Percentiles rank a stretch among this genome's conserved stretches.
phyloP scores from a whole-genome alignment of 129 eudicot genomes.

The Chrysanthemum seticuspe region DNA sequence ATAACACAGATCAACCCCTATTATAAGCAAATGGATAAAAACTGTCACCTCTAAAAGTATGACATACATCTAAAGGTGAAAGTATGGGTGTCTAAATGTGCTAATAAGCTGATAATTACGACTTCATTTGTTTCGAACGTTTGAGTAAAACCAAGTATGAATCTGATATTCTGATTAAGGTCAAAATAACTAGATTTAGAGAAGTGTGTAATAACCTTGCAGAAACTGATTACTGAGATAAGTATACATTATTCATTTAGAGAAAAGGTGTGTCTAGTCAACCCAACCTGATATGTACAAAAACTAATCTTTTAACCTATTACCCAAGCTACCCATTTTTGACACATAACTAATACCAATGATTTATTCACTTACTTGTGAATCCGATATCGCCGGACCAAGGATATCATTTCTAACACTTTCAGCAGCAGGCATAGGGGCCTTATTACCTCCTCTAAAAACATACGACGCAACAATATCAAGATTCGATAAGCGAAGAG shows the following conservation, averaged over 20 bases:
- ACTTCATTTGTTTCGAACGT: too few species aligned
- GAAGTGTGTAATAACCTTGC: too few species aligned
- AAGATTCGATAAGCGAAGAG: slow-evolving; percentile 75
- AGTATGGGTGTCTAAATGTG: too few species aligned
- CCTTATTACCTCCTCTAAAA: slow-evolving; percentile 58
- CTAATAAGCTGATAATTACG: too few species aligned
- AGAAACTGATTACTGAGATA: too few species aligned
- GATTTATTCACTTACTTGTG: slow-evolving; percentile 48
- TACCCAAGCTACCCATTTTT: neutral
- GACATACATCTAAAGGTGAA: too few species aligned
- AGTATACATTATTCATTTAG: neutral
- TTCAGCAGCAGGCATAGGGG: slow-evolving; percentile 63
- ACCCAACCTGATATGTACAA: neutral
- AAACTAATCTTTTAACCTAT: neutral
- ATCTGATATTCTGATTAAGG: too few species aligned
- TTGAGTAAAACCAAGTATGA: too few species aligned
- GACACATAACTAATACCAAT: neutral
- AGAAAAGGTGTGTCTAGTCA: neutral
- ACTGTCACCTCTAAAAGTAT: too few species aligned
- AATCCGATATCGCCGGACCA: slow-evolving; percentile 75
- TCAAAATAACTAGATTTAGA: too few species aligned
- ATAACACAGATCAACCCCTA: neutral
- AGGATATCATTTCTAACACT: slow-evolving; percentile 69
- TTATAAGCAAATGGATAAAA: neutral
- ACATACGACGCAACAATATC: slow-evolving; percentile 65